These are phyloP conservation scores for Bretziella fagacearum DNA, from an alignment of 2,329 filamentous ascomycete genomes.

Conservation along the genomic window DNA sequence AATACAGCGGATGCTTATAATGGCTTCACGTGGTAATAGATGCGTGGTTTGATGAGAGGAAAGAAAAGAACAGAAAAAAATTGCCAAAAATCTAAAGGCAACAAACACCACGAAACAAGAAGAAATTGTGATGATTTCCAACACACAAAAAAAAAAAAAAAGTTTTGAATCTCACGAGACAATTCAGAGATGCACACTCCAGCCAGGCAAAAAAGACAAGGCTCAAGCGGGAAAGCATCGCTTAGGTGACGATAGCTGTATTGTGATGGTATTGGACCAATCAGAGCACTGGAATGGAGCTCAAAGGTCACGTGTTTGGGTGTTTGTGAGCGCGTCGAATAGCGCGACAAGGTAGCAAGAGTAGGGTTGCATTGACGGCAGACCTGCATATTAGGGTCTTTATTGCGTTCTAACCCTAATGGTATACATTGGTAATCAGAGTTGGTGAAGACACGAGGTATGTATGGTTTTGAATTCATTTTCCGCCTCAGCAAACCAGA, in stretches of 20 bases:
- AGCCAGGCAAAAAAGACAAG: neutral
- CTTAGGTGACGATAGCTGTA: neutral
- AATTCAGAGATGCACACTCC: neutral
- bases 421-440: neutral
- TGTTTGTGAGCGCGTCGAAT: neutral
- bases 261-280: neutral
- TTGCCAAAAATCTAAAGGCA: neutral
- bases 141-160: slow-evolving; percentile 3
- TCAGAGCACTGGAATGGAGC: neutral
- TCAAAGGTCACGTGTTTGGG: slow-evolving; percentile 1
- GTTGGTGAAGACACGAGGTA: neutral
- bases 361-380: neutral
- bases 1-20: neutral
- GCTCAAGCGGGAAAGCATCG: slow-evolving; percentile 7
- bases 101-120: neutral
- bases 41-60: no score
- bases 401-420: neutral
- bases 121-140: slow-evolving; percentile 6
- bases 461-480: no score
- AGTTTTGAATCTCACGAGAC: neutral
- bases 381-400: neutral
- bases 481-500: no score
- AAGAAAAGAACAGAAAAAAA: no score
- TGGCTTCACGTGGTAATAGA: neutral
- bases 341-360: slow-evolving; percentile 1